Evolutionary conservation across 2,329 filamentous ascomycete genomes (phyloP).

Genomic region (Parastagonospora nodorum): DNA sequence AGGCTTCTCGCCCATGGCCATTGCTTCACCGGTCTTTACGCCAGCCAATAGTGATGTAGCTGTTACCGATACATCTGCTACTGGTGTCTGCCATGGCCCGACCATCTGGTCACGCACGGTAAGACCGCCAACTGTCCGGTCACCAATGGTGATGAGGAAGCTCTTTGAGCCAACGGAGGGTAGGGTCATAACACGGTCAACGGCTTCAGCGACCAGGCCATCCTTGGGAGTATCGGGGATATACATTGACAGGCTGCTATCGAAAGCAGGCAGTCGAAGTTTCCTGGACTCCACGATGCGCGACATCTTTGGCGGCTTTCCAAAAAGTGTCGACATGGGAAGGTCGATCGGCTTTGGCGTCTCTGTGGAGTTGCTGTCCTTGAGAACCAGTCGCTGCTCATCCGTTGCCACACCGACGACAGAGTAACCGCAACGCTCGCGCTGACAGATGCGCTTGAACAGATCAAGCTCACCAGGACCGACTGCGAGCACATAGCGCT

Average conservation of each 20-base stretch:
- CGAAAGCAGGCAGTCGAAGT: slow-evolving; percentile 71
- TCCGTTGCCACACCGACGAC: slow-evolving; percentile 82
- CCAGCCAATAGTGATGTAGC: slow-evolving; percentile 77
- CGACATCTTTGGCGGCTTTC: slow-evolving; percentile 82
- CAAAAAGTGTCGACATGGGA: slow-evolving; percentile 86
- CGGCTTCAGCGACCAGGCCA: slow-evolving; percentile 68
- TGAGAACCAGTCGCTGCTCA: slow-evolving; percentile 75
- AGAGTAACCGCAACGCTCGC: slow-evolving; percentile 91
- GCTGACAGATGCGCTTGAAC: slow-evolving; percentile 70
- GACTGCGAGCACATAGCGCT: slow-evolving; percentile 91
- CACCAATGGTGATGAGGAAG: slow-evolving; percentile 95
- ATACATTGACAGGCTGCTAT: slow-evolving; percentile 72
- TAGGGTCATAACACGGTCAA: slow-evolving; percentile 79
- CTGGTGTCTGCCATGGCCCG: slow-evolving; percentile 92
- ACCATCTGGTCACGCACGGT: slow-evolving; percentile 93
- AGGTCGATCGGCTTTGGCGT: slow-evolving; percentile 83
- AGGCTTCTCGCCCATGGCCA: slow-evolving; percentile 95
- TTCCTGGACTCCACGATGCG: slow-evolving; percentile 73
- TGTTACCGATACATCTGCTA: slow-evolving; percentile 92
- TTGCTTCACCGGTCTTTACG: slow-evolving; percentile 85
- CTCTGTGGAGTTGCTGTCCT: slow-evolving; percentile 76
- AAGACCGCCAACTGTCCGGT: slow-evolving; percentile 87
- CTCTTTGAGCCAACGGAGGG: slow-evolving; percentile 95
- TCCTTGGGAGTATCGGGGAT: slow-evolving; percentile 61
- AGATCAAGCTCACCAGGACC: slow-evolving; percentile 78